A percentile compares a stretch with the other conserved stretches of the same genome.
Conservation (phyloP, 257 asterid species). For the Voacanga thouarsii region DNA sequence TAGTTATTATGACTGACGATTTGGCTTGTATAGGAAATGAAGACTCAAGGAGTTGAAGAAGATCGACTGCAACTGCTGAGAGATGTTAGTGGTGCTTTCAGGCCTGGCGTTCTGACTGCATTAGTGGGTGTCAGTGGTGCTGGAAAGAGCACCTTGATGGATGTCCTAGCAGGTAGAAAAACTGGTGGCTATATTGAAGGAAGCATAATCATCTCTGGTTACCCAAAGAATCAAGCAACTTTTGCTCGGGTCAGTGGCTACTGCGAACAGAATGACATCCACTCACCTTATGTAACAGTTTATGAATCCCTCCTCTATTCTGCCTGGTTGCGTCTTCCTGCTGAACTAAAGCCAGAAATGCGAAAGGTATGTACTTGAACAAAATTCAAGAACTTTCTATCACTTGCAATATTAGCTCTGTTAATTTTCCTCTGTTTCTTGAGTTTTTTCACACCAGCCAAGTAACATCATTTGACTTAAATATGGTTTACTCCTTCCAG, state of each 20-base stretch:
- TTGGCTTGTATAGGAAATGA: slow-evolving; percentile 2
- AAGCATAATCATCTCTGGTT: slow-evolving; percentile 63
- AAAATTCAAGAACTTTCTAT: too few species aligned
- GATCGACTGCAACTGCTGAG: slow-evolving; percentile 60
- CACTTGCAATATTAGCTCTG: not conserved
- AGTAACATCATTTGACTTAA: not conserved
- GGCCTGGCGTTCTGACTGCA: slow-evolving; percentile 86
- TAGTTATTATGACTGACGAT: not conserved
- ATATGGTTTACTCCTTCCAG: slow-evolving; percentile 19
- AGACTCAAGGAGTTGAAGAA: slow-evolving; percentile 50
- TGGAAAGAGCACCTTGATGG: slow-evolving; percentile 93
- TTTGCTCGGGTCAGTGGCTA: slow-evolving; percentile 89
- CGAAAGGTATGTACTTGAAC: slow-evolving; percentile 65
- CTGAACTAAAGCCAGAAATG: slow-evolving; percentile 59
- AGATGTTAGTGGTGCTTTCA: slow-evolving; percentile 75
- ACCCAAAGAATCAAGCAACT: slow-evolving; percentile 68
- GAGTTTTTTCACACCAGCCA: not conserved
- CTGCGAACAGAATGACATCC: slow-evolving; percentile 88
- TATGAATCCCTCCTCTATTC: slow-evolving; percentile 78
- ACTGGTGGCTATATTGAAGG: slow-evolving; percentile 71
- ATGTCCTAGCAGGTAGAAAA: slow-evolving; percentile 87
- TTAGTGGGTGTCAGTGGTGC: slow-evolving; percentile 91
- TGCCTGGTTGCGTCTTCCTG: slow-evolving; percentile 85
- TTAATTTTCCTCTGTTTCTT: not conserved
- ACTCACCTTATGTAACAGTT: slow-evolving; percentile 78